Evolutionary conservation across 768 basidiomycete species (phyloP).

Genomic region (Rossbeevera mucosa): DNA sequence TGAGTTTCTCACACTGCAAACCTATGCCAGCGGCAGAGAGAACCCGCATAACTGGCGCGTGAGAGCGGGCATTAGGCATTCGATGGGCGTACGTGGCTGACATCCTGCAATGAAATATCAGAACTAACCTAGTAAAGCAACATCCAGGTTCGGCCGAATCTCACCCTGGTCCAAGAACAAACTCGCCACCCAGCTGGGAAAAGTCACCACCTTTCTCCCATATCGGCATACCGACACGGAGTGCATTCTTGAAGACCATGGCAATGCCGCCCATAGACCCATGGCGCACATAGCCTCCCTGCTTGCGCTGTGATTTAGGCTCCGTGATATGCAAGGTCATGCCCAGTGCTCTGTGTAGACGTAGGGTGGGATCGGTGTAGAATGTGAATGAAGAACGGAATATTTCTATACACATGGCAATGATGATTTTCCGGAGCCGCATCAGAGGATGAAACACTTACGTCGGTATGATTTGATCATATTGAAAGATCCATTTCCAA

Average conservation of each 20-base stretch:
- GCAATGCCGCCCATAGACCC: conserved; percentile 62
- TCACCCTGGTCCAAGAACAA: conserved; percentile 65
- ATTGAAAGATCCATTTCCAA: conserved; percentile 72
- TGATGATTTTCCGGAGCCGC: neutral
- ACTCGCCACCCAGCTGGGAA: conserved; percentile 85
- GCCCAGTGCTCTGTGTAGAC: conserved; percentile 68
- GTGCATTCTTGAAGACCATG: conserved; percentile 66
- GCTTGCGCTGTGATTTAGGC: conserved; percentile 38
- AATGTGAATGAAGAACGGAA: conserved; percentile 68
- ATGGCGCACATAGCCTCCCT: conserved; percentile 64
- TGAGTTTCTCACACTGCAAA: conserved; percentile 22
- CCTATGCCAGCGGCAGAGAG: conserved; percentile 56
- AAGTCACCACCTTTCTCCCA: conserved; percentile 78
- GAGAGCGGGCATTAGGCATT: conserved; percentile 73
- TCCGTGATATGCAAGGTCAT: conserved; percentile 55
- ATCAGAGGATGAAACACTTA: conserved; percentile 28
- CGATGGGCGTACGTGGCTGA: conserved; percentile 75
- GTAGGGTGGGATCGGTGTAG: conserved; percentile 73
- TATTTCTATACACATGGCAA: conserved; percentile 42
- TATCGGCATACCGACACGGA: conserved; percentile 74
- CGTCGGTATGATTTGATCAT: conserved; percentile 74
- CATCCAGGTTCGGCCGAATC: conserved; percentile 31
- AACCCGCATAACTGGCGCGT: conserved; percentile 68
- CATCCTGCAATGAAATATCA: conserved; percentile 37
- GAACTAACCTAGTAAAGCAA: conserved; percentile 1